A percentile compares a stretch with the other conserved stretches of the same genome.
These are phyloP conservation scores for Crucibulum laeve DNA, from an alignment of 768 basidiomycete species.

Conservation along the genomic window DNA sequence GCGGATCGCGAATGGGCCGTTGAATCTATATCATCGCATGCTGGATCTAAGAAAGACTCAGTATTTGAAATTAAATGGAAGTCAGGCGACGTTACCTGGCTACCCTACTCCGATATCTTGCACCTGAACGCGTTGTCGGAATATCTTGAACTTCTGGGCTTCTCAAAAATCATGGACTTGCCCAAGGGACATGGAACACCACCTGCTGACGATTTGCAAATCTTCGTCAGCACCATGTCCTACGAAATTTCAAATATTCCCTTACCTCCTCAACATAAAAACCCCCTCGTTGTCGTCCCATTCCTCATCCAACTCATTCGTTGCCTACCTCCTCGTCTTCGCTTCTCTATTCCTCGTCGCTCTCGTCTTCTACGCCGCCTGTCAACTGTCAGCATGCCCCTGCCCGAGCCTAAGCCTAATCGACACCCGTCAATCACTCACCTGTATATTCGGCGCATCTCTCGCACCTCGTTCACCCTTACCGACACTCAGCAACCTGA, in stretches of 20 bases:
- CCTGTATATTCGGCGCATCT: not conserved
- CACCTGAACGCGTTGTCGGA: slow-evolving; percentile 13
- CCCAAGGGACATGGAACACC: not conserved
- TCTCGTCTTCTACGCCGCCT: too few relatives aligned
- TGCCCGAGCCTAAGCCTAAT: not conserved
- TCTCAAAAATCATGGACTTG: not conserved
- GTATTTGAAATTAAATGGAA: slow-evolving; percentile 9
- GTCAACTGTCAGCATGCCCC: not conserved
- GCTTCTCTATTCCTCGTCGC: not conserved
- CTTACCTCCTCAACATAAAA: not conserved
- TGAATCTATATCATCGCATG: slow-evolving; percentile 3
- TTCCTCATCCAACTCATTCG: not conserved
- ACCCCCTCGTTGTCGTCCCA: not conserved
- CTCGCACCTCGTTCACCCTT: not conserved
- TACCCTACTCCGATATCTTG: slow-evolving; percentile 13
- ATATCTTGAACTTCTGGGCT: slow-evolving; percentile 23
- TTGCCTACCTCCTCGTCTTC: not conserved
- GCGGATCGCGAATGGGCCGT: slow-evolving; percentile 5
- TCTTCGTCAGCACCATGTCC: not conserved
- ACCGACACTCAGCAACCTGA: not conserved
- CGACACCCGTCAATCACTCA: not conserved
- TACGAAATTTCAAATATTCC: not conserved
- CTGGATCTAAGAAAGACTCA: slow-evolving; percentile 1
- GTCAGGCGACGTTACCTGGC: slow-evolving; percentile 17
- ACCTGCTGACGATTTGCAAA: not conserved